Conservation (phyloP, 202 grass and related monocot species). For the Saccharum hybrid region DNA sequence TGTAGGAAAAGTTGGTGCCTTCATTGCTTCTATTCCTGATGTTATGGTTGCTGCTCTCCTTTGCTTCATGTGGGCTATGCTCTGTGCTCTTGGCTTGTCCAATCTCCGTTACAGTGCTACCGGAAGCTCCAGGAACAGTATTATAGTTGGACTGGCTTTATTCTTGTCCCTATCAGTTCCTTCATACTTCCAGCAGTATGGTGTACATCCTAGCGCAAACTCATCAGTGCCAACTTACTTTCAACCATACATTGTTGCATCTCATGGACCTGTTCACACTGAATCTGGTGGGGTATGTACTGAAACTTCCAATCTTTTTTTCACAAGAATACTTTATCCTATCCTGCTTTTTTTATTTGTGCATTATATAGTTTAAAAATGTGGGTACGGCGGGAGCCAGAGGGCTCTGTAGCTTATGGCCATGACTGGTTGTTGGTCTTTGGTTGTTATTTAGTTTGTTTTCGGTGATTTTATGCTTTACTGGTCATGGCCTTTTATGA, state of each 20-base stretch:
- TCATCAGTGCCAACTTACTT: slow-evolving; percentile 82
- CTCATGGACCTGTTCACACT: slow-evolving; percentile 85
- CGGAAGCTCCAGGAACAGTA: slow-evolving; percentile 94
- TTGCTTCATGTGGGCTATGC: slow-evolving; percentile 98
- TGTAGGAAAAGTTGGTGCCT: slow-evolving; percentile 89
- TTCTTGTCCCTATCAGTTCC: slow-evolving; percentile 93
- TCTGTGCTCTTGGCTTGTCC: slow-evolving; percentile 88
- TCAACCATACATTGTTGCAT: slow-evolving; percentile 82
- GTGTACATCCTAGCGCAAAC: slow-evolving; percentile 61
- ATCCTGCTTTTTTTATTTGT: slow-evolving; percentile 8
- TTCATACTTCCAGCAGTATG: slow-evolving; percentile 93
- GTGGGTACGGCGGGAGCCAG: background rate
- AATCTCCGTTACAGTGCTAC: slow-evolving; percentile 94
- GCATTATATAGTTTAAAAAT: background rate
- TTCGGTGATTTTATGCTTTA: no score
- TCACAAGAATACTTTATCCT: slow-evolving; percentile 1
- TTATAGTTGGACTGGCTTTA: slow-evolving; percentile 85
- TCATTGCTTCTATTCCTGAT: slow-evolving; percentile 95
- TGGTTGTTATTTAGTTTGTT: no score
- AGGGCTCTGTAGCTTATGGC: no score
- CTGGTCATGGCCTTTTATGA: no score
- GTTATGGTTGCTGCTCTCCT: slow-evolving; percentile 93
- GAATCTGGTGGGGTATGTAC: slow-evolving; percentile 75
- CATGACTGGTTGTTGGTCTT: no score
- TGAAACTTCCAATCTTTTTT: slow-evolving; percentile 39